A percentile compares a stretch with the other conserved stretches of the same genome.
Evolutionary conservation across 208 protist genomes (phyloP).

Genomic region (Trypanosoma rangeli): DNA sequence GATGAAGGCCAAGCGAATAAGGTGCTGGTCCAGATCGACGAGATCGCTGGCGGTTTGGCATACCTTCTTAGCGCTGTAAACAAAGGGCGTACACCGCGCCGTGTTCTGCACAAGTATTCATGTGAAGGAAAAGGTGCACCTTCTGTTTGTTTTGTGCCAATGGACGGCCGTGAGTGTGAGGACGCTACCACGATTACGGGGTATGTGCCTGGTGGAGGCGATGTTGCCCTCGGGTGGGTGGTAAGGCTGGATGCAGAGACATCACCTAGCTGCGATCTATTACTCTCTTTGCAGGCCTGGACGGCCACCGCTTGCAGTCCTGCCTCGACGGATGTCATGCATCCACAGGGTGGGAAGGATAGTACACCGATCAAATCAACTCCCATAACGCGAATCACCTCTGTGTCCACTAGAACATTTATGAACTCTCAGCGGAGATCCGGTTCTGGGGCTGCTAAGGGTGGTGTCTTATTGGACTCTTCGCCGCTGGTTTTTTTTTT

Average conservation of each 20-base stretch:
- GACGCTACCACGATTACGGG: not conserved
- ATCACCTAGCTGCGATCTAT: not conserved
- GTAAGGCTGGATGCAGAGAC: not conserved
- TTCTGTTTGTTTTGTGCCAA: constrained; percentile 12
- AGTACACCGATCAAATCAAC: not conserved
- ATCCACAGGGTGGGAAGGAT: not conserved
- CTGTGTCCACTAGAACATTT: not conserved
- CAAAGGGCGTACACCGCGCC: constrained; percentile 3
- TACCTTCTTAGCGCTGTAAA: constrained; percentile 12
- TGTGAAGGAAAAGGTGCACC: not conserved
- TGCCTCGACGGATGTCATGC: not conserved
- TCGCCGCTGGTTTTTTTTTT: not conserved
- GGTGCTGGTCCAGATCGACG: not conserved
- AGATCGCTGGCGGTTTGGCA: constrained; percentile 4
- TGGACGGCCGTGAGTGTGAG: constrained; percentile 5
- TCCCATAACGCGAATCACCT: not conserved
- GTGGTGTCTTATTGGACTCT: no score
- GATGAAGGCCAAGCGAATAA: not conserved
- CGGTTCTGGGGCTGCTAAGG: not conserved
- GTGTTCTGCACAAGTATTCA: not conserved
- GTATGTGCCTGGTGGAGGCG: constrained; percentile 11
- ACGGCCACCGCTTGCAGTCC: not conserved
- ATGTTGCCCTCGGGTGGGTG: constrained; percentile 12
- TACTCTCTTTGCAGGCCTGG: not conserved
- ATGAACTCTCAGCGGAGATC: not conserved